These are phyloP conservation scores for Chlorociboria aeruginascens DNA, from an alignment of 495 filamentous ascomycete species.

Conservation along the genomic window DNA sequence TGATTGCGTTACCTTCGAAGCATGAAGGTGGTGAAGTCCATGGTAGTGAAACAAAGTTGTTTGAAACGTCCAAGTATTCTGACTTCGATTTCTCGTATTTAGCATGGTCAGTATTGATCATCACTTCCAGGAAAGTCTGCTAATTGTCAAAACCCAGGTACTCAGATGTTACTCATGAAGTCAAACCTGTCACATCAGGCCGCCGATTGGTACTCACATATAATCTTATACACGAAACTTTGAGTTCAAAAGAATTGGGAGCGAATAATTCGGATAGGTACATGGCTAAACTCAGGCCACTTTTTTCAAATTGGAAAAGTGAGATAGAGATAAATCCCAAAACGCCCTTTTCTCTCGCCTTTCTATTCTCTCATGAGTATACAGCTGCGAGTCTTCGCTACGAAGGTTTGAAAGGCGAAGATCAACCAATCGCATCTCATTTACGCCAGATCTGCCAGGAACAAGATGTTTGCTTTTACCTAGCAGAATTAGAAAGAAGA, in stretches of 20 bases:
- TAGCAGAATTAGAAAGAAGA: slow-evolving; percentile 25
- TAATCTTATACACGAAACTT: slow-evolving; percentile 32
- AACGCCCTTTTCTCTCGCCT: slow-evolving; percentile 18
- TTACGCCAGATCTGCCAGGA: slow-evolving; percentile 25
- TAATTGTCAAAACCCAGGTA: slow-evolving; percentile 20
- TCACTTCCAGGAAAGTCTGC: neutral
- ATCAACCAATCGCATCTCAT: slow-evolving; percentile 20
- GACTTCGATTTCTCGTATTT: slow-evolving; percentile 24
- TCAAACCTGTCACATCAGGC: slow-evolving; percentile 36
- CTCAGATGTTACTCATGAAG: slow-evolving; percentile 41
- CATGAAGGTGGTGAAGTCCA: slow-evolving; percentile 43
- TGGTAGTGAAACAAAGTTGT: slow-evolving; percentile 21
- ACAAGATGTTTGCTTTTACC: slow-evolving; percentile 23
- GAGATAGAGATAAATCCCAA: neutral
- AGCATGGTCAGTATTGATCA: slow-evolving; percentile 27
- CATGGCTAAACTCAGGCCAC: slow-evolving; percentile 11
- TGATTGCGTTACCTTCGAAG: slow-evolving; percentile 39
- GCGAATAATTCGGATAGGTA: slow-evolving; percentile 3
- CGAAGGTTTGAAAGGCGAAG: slow-evolving; percentile 28
- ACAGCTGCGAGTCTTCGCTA: slow-evolving; percentile 29
- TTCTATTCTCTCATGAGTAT: slow-evolving; percentile 35
- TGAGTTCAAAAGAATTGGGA: slow-evolving; percentile 5
- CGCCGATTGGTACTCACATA: slow-evolving; percentile 41
- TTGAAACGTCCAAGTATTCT: slow-evolving; percentile 26
- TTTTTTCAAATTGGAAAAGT: slow-evolving; percentile 4